These are phyloP conservation scores for Tuctoria greenei DNA, from an alignment of 176 grass and related monocot genomes.

Conservation along the genomic window DNA sequence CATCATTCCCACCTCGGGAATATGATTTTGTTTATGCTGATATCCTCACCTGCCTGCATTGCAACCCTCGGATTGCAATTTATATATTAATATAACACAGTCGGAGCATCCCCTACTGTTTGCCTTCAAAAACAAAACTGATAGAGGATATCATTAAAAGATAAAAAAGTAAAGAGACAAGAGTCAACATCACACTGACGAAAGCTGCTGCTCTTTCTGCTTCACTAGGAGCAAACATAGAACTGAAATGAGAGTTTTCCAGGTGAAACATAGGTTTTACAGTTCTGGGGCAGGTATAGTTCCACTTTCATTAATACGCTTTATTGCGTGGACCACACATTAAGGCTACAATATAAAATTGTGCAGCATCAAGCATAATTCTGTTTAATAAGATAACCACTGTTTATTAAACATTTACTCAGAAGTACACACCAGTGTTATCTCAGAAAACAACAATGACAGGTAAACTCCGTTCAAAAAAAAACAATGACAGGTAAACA, in stretches of 20 bases:
- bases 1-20: too few relatives aligned
- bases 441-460: conserved; percentile 23
- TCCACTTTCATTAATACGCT: background rate
- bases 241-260: background rate
- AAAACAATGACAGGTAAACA: background rate
- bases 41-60: too few relatives aligned
- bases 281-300: background rate
- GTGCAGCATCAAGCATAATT: conserved; percentile 14
- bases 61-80: too few relatives aligned
- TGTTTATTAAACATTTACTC: conserved; percentile 5
- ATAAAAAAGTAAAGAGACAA: background rate
- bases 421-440: background rate
- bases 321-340: background rate
- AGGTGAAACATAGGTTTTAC: background rate
- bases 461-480: too few relatives aligned
- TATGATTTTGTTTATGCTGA: too few relatives aligned
- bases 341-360: background rate
- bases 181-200: background rate
- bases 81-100: too few relatives aligned
- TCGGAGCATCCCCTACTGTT: too few relatives aligned
- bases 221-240: background rate
- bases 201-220: background rate
- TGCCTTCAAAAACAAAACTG: too few relatives aligned
- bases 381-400: conserved; percentile 7
- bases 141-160: background rate